phyloP scores from a whole-genome alignment of 2,329 filamentous ascomycete species.

The Penicillium sp. region DNA sequence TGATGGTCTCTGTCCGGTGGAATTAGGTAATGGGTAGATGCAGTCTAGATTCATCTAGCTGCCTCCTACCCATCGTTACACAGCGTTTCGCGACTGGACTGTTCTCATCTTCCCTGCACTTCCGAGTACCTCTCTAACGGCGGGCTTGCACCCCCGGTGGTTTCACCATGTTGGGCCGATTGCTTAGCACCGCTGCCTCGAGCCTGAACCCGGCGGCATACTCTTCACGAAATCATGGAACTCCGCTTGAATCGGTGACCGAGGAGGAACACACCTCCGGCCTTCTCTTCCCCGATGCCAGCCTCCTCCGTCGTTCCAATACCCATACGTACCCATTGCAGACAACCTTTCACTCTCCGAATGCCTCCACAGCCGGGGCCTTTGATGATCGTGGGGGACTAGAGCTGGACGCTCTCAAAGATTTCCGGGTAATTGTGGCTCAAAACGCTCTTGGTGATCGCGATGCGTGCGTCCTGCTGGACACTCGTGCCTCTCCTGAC shows the following conservation, averaged over 20 bases:
- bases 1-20: constrained; percentile 31
- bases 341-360: constrained; percentile 47
- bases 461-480: constrained; percentile 50
- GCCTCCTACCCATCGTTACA: constrained; percentile 33
- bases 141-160: constrained; percentile 12
- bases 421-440: constrained; percentile 50
- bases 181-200: constrained; percentile 47
- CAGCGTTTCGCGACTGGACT: constrained; percentile 18
- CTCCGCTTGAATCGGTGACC: constrained; percentile 50
- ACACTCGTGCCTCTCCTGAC: constrained; percentile 40
- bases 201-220: constrained; percentile 47
- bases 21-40: constrained; percentile 39
- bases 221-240: constrained; percentile 37
- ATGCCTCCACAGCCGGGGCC: constrained; percentile 44
- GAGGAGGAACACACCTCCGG: constrained; percentile 53
- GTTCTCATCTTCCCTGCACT: constrained; percentile 18
- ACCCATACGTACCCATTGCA: constrained; percentile 45
- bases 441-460: constrained; percentile 52
- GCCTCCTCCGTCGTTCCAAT: constrained; percentile 44
- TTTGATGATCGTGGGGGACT: constrained; percentile 52
- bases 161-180: constrained; percentile 46
- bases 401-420: constrained; percentile 47
- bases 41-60: constrained; percentile 34
- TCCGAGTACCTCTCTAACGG: constrained; percentile 15
- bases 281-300: constrained; percentile 51